Conservation (phyloP, 1,139 yeast species). For the Diutina scorzettiae region DNA sequence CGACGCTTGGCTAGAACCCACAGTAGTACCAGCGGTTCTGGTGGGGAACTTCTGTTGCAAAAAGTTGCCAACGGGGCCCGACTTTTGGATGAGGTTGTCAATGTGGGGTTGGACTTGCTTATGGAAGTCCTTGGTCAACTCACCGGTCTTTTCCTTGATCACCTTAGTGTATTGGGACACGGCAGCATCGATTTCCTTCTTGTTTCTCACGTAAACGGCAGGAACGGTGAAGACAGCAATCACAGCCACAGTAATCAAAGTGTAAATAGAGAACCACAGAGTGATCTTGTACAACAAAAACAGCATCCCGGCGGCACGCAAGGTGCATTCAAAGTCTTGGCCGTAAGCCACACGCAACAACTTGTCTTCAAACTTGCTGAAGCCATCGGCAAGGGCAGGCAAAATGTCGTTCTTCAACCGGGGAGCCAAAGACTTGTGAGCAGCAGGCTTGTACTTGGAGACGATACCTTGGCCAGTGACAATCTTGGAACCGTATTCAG, state of each 20-base stretch:
- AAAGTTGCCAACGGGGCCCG: slow-evolving; percentile 54
- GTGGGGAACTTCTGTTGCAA: slow-evolving; percentile 49
- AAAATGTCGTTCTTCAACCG: slow-evolving; percentile 27
- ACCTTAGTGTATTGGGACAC: slow-evolving; percentile 44
- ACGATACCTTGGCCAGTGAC: slow-evolving; percentile 64
- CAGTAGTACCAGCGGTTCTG: slow-evolving; percentile 65
- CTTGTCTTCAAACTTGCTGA: slow-evolving; percentile 32
- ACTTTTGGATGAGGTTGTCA: slow-evolving; percentile 36
- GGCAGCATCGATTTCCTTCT: slow-evolving; percentile 70
- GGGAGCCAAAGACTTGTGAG: slow-evolving; percentile 25
- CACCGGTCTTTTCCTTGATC: slow-evolving; percentile 45
- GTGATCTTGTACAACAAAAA: slow-evolving; percentile 64
- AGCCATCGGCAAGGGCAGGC: slow-evolving; percentile 33
- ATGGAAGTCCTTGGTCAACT: slow-evolving; percentile 38
- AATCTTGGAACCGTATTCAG: slow-evolving; percentile 56
- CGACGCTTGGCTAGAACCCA: slow-evolving; percentile 32
- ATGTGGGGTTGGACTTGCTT: slow-evolving; percentile 41
- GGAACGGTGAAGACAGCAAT: slow-evolving; percentile 67
- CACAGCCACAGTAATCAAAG: slow-evolving; percentile 45
- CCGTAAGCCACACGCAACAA: slow-evolving; percentile 54
- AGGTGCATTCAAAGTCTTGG: slow-evolving; percentile 54
- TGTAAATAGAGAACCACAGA: slow-evolving; percentile 64
- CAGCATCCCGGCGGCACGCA: slow-evolving; percentile 57
- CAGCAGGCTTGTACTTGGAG: slow-evolving; percentile 46
- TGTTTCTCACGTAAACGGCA: slow-evolving; percentile 57